Evolutionary conservation across 441 rosid species (phyloP).

Genomic region (Pelargonium myrrhifolium): DNA sequence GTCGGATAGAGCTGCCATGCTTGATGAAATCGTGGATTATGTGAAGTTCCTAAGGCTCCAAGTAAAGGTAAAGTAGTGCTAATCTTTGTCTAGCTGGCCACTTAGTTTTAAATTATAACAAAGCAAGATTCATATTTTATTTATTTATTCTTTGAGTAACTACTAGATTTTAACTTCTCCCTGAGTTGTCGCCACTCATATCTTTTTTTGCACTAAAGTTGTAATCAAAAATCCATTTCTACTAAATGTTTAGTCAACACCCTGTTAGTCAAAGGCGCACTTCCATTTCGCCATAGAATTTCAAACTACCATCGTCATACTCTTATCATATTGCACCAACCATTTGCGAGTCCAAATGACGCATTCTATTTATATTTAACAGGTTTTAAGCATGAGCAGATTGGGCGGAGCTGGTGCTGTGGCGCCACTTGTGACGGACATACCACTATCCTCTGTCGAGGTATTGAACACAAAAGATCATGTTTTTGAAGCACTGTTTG

Average conservation of each 20-base stretch:
- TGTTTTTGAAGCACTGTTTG: not conserved
- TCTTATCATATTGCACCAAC: slow-evolving; percentile 20
- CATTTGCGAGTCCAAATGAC: slow-evolving; percentile 14
- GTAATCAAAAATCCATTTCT: too few species aligned
- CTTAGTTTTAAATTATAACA: not conserved
- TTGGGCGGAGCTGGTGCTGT: slow-evolving; percentile 98
- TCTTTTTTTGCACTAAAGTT: too few species aligned
- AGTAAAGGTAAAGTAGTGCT: slow-evolving; percentile 61
- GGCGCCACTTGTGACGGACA: slow-evolving; percentile 92
- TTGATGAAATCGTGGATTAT: slow-evolving; percentile 96
- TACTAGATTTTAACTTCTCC: too few species aligned
- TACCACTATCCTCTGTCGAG: slow-evolving; percentile 86
- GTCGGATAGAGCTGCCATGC: slow-evolving; percentile 97
- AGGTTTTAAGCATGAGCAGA: slow-evolving; percentile 98
- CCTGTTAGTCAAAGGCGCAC: too few species aligned
- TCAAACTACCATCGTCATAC: too few species aligned
- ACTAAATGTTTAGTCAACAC: too few species aligned
- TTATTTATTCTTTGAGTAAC: not conserved
- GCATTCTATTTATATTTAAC: slow-evolving; percentile 25
- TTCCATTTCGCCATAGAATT: too few species aligned
- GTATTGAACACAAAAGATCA: slow-evolving; percentile 30
- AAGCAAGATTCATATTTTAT: not conserved
- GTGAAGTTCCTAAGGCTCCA: slow-evolving; percentile 98
- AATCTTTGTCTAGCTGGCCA: not conserved
- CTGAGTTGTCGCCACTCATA: too few species aligned